A percentile compares a stretch with the other conserved stretches of the same genome.
These are phyloP conservation scores for Helenozyma rhizophorensis DNA, from an alignment of 805 yeast species.

Conservation along the genomic window DNA sequence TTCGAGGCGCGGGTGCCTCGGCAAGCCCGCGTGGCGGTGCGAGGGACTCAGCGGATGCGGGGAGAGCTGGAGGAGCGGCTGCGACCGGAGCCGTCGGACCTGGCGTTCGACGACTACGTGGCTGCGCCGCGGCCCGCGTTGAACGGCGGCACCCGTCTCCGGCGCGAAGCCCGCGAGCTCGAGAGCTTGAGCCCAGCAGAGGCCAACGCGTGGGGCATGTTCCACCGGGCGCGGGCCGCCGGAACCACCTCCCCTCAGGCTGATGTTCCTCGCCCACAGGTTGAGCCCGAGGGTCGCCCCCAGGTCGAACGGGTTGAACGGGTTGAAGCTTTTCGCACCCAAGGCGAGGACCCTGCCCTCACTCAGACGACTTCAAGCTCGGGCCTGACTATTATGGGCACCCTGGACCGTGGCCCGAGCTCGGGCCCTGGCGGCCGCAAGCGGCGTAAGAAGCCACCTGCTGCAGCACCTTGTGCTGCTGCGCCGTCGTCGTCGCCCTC, in stretches of 20 bases:
- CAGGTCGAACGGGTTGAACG: too few species aligned
- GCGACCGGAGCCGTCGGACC: neutral
- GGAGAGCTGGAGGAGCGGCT: neutral
- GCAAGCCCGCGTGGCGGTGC: neutral
- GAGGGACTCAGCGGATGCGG: too few species aligned
- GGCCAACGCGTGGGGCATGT: conserved; percentile 32
- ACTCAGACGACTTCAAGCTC: too few species aligned
- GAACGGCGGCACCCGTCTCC: conserved; percentile 36
- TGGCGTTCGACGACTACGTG: neutral
- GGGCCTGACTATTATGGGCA: too few species aligned
- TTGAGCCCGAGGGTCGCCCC: too few species aligned
- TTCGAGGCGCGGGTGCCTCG: conserved; percentile 3
- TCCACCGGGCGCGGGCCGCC: conserved; percentile 24
- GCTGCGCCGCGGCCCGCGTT: conserved; percentile 15
- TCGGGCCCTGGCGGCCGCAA: too few species aligned
- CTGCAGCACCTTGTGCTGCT: neutral
- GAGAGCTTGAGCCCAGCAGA: conserved; percentile 32
- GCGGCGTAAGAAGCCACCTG: neutral
- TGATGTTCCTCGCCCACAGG: too few species aligned
- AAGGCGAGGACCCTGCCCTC: too few species aligned
- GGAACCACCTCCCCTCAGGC: too few species aligned
- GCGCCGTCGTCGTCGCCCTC: conserved; percentile 1
- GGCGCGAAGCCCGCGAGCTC: conserved; percentile 29
- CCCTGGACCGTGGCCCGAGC: neutral
- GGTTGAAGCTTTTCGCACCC: too few species aligned